Conservation (phyloP, 225 moss, liverwort and hornwort species). For the Rhytidiadelphus loreus region DNA sequence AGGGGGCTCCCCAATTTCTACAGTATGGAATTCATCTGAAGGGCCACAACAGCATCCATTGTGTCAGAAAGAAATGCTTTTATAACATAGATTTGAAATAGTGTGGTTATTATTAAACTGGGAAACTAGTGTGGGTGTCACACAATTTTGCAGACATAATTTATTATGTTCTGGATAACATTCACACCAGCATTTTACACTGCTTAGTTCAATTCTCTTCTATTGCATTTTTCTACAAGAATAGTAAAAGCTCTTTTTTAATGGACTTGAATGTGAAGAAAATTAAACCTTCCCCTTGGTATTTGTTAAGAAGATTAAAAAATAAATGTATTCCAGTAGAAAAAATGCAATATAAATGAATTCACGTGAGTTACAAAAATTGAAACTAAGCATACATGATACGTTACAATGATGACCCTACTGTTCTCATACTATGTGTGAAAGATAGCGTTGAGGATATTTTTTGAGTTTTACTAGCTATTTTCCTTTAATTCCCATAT, state of each 20-base stretch:
- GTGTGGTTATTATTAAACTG: not conserved
- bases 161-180: not conserved
- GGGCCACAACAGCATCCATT: not conserved
- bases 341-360: too few relatives aligned
- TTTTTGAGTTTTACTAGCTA: too few relatives aligned
- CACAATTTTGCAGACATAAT: not conserved
- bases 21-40: conserved; percentile 2
- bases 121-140: not conserved
- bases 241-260: not conserved
- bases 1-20: conserved; percentile 12
- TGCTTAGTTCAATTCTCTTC: not conserved
- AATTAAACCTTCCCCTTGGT: not conserved
- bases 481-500: too few relatives aligned
- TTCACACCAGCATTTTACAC: not conserved
- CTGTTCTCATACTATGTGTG: too few relatives aligned
- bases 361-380: too few relatives aligned
- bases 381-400: not conserved
- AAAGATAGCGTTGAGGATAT: too few relatives aligned
- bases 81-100: not conserved
- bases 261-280: not conserved
- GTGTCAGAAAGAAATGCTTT: not conserved
- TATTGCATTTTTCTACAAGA: not conserved
- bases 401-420: not conserved
- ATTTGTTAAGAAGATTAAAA: too few relatives aligned
- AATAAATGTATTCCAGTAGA: too few relatives aligned